Percentiles rank a stretch among this genome's conserved stretches.
Conservation (phyloP, 2,329 filamentous ascomycete genomes). For the Aspergillus versicolor region DNA sequence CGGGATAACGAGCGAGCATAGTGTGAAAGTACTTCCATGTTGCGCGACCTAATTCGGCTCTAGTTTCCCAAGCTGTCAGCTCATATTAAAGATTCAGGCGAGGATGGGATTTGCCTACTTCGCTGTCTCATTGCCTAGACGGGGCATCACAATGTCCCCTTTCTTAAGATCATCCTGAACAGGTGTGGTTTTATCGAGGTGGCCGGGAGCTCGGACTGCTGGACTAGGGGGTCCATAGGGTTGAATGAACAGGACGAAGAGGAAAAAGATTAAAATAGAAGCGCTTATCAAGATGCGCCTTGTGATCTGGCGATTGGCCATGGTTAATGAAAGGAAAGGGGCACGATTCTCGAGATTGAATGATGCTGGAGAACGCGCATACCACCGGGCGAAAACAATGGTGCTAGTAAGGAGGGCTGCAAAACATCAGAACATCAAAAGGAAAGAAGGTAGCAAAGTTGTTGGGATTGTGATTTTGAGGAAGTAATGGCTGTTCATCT, state of each 20-base stretch:
- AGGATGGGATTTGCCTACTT: constrained; percentile 36
- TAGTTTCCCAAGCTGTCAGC: constrained; percentile 23
- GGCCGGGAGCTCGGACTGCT: constrained; percentile 40
- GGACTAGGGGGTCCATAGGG: constrained; percentile 40
- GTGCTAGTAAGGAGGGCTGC: background rate
- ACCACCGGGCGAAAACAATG: background rate
- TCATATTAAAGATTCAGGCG: background rate
- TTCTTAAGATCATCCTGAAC: constrained; percentile 39
- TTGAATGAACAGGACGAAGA: constrained; percentile 40
- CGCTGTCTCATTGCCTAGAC: constrained; percentile 49
- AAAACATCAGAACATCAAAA: constrained; percentile 1
- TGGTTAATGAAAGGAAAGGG: constrained; percentile 12
- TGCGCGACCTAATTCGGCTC: constrained; percentile 63
- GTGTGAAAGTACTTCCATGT: constrained; percentile 68
- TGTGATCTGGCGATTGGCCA: constrained; percentile 38
- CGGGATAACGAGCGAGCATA: constrained; percentile 65
- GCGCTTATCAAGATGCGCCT: constrained; percentile 35
- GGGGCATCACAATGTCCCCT: constrained; percentile 47
- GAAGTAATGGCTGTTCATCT: constrained; percentile 1
- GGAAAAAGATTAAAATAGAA: constrained; percentile 31
- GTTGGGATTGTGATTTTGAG: background rate
- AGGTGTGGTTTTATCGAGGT: constrained; percentile 33
- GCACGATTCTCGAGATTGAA: background rate
- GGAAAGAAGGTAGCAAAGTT: background rate
- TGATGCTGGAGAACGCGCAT: background rate